Conservation (phyloP, 495 filamentous ascomycete genomes). For the Lentithecium fluviatile region DNA sequence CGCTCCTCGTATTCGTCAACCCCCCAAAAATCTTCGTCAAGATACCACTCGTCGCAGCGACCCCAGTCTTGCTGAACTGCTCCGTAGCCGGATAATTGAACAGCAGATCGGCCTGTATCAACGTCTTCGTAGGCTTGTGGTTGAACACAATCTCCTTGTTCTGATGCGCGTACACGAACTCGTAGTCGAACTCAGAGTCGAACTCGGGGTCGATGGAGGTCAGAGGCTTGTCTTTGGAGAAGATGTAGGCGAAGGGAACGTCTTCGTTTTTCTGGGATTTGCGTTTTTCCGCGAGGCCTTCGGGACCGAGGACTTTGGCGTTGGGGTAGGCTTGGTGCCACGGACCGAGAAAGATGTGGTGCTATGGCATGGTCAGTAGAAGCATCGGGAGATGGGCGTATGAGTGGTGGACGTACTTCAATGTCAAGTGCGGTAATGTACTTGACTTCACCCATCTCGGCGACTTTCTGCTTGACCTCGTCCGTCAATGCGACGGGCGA, state of each 20-base stretch:
- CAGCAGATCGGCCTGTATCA: slow-evolving; percentile 89
- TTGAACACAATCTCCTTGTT: slow-evolving; percentile 86
- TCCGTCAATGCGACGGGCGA: slow-evolving; percentile 81
- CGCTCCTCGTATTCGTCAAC: slow-evolving; percentile 62
- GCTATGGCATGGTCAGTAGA: slow-evolving; percentile 40
- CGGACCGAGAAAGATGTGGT: slow-evolving; percentile 83
- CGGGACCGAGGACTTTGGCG: slow-evolving; percentile 77
- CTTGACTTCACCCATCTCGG: slow-evolving; percentile 66
- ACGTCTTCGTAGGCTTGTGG: slow-evolving; percentile 73
- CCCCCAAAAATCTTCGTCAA: slow-evolving; percentile 61
- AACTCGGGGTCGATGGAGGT: slow-evolving; percentile 71
- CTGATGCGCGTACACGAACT: slow-evolving; percentile 75
- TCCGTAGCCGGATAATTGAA: slow-evolving; percentile 90
- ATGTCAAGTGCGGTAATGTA: slow-evolving; percentile 87
- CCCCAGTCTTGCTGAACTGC: slow-evolving; percentile 71
- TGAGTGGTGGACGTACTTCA: slow-evolving; percentile 46
- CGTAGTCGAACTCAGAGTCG: slow-evolving; percentile 79
- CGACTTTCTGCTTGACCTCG: slow-evolving; percentile 67
- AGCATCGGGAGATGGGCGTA: not conserved
- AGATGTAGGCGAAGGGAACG: slow-evolving; percentile 68
- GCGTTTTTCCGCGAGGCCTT: slow-evolving; percentile 85
- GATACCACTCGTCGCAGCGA: slow-evolving; percentile 55
- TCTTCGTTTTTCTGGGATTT: slow-evolving; percentile 61
- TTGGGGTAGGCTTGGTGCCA: slow-evolving; percentile 79
- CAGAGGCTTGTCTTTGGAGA: slow-evolving; percentile 54